A percentile compares a stretch with the other conserved stretches of the same genome.
Evolutionary conservation across 345 rosid genomes (phyloP).

Genomic region (Populus euphratica): DNA sequence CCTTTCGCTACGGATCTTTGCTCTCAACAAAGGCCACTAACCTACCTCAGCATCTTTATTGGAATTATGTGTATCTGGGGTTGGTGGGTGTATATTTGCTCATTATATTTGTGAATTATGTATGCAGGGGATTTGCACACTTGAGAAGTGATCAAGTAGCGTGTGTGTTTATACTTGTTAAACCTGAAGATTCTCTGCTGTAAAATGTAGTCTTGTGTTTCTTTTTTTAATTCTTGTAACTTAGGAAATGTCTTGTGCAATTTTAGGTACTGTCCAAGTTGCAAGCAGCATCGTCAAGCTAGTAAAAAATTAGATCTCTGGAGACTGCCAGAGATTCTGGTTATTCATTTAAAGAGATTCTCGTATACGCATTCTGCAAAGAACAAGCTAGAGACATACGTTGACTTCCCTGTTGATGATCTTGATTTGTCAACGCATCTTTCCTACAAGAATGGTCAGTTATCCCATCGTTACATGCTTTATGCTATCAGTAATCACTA

Average conservation of each 20-base stretch:
- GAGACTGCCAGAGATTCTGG: constrained; percentile 93
- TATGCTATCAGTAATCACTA: constrained; percentile 96
- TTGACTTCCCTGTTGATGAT: constrained; percentile 84
- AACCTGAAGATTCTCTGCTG: constrained; percentile 2
- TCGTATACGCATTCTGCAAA: constrained; percentile 80
- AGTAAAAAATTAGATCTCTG: constrained; percentile 92
- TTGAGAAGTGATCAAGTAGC: not conserved
- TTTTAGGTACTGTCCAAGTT: constrained; percentile 85
- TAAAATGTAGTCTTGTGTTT: not conserved
- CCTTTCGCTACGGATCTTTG: not conserved
- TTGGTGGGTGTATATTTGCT: not conserved
- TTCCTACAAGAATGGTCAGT: constrained; percentile 49
- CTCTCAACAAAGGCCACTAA: not conserved
- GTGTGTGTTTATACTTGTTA: not conserved
- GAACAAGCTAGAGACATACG: constrained; percentile 89
- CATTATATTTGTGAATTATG: not conserved
- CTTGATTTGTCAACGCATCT: constrained; percentile 78
- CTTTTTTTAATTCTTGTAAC: constrained; percentile 11
- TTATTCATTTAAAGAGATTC: constrained; percentile 91
- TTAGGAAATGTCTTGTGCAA: constrained; percentile 6
- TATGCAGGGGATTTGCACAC: not conserved
- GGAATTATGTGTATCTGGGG: not conserved
- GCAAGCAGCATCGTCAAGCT: constrained; percentile 89
- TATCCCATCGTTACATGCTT: constrained; percentile 67
- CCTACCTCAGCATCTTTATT: not conserved